A percentile compares a stretch with the other conserved stretches of the same genome.
Evolutionary conservation across 495 filamentous ascomycete genomes (phyloP).

Genomic region (Penicillium nucicola): DNA sequence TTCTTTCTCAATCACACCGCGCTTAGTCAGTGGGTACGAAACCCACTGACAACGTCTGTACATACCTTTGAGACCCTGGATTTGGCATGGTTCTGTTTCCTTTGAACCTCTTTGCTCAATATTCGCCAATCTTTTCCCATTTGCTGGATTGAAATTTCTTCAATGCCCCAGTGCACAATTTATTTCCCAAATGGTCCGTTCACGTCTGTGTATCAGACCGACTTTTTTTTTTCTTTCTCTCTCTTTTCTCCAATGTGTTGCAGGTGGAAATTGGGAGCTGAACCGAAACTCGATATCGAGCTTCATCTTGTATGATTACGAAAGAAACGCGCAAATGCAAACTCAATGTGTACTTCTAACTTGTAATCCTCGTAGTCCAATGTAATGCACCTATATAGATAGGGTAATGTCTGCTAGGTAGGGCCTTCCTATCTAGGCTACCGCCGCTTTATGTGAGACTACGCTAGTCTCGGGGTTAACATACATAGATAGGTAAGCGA

Average conservation of each 20-base stretch:
- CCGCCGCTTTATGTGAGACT: no score
- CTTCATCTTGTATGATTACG: conserved; percentile 45
- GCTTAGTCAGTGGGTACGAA: not conserved
- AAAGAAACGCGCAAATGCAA: conserved; percentile 42
- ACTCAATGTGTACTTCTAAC: conserved; percentile 17
- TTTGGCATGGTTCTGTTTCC: conserved; percentile 2
- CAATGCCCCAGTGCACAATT: conserved; percentile 6
- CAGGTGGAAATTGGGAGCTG: conserved; percentile 13
- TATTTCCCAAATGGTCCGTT: not conserved
- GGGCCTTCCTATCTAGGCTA: no score
- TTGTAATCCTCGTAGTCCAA: not conserved
- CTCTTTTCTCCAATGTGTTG: conserved; percentile 8
- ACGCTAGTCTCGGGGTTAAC: no score
- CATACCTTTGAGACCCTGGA: conserved; percentile 11
- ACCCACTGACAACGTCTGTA: conserved; percentile 6
- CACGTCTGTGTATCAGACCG: not conserved
- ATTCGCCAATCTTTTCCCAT: conserved; percentile 4
- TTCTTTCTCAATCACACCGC: not conserved
- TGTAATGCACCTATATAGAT: no score
- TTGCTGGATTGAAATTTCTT: conserved; percentile 12
- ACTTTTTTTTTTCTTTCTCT: no score
- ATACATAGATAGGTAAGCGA: no score
- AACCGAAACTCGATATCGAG: conserved; percentile 18
- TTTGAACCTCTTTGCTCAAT: conserved; percentile 2
- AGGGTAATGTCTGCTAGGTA: no score